Evolutionary conservation across 148 eudicot species (phyloP).

Genomic region (Persicaria tinctoria): DNA sequence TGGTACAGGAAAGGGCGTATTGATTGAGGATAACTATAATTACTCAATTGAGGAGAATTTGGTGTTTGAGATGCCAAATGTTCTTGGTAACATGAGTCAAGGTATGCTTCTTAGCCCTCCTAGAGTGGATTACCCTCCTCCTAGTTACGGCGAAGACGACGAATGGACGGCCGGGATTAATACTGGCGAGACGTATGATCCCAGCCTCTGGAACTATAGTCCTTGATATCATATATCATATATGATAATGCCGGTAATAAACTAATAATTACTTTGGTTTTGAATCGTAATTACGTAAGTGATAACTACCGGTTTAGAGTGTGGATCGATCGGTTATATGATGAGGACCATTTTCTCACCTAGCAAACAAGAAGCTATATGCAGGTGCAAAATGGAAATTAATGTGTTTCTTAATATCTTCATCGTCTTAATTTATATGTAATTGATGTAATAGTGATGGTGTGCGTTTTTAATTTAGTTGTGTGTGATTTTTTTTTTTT

Average conservation of each 20-base stretch:
- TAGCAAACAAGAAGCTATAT: not conserved
- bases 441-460: not conserved
- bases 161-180: conserved; percentile 36
- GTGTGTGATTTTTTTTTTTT: not conserved
- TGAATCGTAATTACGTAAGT: not conserved
- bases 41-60: conserved; percentile 56
- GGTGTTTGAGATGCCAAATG: conserved; percentile 78
- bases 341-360: not conserved
- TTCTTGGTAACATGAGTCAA: conserved; percentile 57
- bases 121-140: conserved; percentile 20
- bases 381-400: conserved; percentile 1
- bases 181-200: conserved; percentile 15
- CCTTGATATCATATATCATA: not conserved
- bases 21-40: not conserved
- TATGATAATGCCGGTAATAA: not conserved
- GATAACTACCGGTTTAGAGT: not conserved
- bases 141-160: conserved; percentile 16
- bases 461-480: not conserved
- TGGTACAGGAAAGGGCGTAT: not conserved
- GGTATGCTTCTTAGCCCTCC: conserved; percentile 87
- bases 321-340: not conserved
- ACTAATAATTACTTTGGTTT: not conserved
- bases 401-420: conserved; percentile 5
- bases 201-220: conserved; percentile 11
- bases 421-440: conserved; percentile 1